These are phyloP conservation scores for Gossypium sturtianum DNA, from an alignment of 345 rosid species.

Conservation along the genomic window DNA sequence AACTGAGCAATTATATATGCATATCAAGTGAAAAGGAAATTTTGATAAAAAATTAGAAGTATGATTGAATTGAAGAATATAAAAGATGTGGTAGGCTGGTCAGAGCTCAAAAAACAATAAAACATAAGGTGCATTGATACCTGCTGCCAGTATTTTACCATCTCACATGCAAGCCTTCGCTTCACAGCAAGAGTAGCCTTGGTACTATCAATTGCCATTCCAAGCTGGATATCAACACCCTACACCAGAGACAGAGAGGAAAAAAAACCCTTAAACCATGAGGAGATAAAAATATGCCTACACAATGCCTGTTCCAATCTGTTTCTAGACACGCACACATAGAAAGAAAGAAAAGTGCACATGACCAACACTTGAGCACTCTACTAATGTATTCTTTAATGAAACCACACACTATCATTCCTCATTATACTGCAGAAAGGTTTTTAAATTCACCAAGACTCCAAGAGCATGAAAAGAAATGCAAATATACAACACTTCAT, in stretches of 20 bases:
- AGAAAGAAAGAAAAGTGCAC: neutral
- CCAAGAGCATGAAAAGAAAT: neutral
- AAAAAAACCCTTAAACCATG: constrained; percentile 8
- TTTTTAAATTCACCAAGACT: neutral
- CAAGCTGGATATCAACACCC: constrained; percentile 95
- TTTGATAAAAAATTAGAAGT: neutral
- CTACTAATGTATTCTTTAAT: neutral
- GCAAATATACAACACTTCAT: neutral
- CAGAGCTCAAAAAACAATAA: neutral
- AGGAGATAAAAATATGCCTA: neutral
- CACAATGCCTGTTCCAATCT: neutral
- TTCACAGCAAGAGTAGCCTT: constrained; percentile 99
- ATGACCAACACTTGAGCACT: neutral
- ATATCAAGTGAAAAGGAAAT: neutral
- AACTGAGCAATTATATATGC: neutral
- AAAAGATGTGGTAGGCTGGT: neutral
- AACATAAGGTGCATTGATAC: constrained; percentile 28
- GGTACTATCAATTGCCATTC: constrained; percentile 95
- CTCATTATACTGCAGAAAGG: neutral
- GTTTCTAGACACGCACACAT: neutral
- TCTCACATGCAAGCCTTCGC: constrained; percentile 97
- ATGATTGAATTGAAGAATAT: neutral
- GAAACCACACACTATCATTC: neutral
- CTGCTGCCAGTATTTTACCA: constrained; percentile 99
- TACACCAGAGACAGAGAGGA: constrained; percentile 22